A percentile compares a stretch with the other conserved stretches of the same genome.
phyloP scores from a whole-genome alignment of 1,284 basidiomycete species.

The Sphaerobolus stellatus region DNA sequence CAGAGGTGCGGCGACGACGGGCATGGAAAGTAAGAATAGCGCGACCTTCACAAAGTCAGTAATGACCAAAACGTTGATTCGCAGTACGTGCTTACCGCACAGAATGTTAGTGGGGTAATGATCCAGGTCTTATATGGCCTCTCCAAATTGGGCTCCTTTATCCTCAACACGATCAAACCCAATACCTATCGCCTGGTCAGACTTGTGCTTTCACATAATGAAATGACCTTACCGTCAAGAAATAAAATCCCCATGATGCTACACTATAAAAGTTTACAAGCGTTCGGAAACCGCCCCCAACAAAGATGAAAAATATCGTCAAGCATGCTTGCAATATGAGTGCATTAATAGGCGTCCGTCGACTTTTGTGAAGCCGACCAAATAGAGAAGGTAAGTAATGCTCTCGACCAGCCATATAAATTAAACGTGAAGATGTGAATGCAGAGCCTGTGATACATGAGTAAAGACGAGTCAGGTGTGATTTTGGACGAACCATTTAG shows the following conservation, averaged over 20 bases:
- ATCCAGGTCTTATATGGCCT: constrained; percentile 92
- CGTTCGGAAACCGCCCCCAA: constrained; percentile 87
- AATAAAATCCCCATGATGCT: constrained; percentile 89
- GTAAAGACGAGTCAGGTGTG: background rate
- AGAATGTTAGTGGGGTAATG: constrained; percentile 87
- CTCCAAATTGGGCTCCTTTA: constrained; percentile 89
- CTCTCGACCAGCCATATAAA: constrained; percentile 88
- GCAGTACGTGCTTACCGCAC: constrained; percentile 56
- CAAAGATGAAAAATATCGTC: constrained; percentile 72
- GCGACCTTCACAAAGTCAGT: constrained; percentile 57
- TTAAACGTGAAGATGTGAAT: constrained; percentile 81
- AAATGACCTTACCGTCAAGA: constrained; percentile 65
- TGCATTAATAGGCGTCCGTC: constrained; percentile 85
- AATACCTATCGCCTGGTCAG: constrained; percentile 55
- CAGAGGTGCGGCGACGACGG: constrained; percentile 88
- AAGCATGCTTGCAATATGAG: constrained; percentile 74
- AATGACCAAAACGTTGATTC: constrained; percentile 3
- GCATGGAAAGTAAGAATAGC: constrained; percentile 92
- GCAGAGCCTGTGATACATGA: constrained; percentile 54
- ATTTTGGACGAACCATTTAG: constrained; percentile 61
- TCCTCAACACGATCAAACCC: constrained; percentile 82
- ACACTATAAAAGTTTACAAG: constrained; percentile 89
- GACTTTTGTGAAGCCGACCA: constrained; percentile 66
- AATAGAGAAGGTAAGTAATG: constrained; percentile 85
- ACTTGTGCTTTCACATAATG: background rate